Evolutionary conservation across 2,329 filamentous ascomycete species (phyloP), one percentile per base, ranked within the genome.

Genomic region (Botrytis sinoallii): DNA sequence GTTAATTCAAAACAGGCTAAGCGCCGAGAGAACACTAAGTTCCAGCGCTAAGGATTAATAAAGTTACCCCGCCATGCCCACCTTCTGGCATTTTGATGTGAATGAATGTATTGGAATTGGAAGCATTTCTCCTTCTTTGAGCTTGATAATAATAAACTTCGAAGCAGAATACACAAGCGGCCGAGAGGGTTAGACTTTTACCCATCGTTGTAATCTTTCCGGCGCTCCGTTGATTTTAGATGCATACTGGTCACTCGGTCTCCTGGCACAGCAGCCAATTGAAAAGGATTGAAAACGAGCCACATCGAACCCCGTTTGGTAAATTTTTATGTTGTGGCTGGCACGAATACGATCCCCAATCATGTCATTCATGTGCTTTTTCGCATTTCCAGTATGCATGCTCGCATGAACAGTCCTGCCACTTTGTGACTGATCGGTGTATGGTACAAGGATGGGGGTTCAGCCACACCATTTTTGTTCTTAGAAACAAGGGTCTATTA

Each of bases 61-160:
- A 57, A 69, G 66, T 57, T 69, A 57, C 66, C 46, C 48, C 66
- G 66, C 66, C 35, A 42, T 68, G 6, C 48, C 65, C 66, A 57
- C n/a, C 35, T 32, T 46, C 29, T n/a, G 8, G 16, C 42, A 64
- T 64, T 64, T 42, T n/a, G 59, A 40, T 40, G 14, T 40, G 59
- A 63, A 63, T 40, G 59, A 40, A 63, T 14, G 35, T 40, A 40
- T 63, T 63, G 35, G 35, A 59, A 22, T 10, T 35, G 35, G 35
- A 42, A 40, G 42, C 60, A 42, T n/a, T 63, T n/a, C 38, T 63
- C 6, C 38, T n/a, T n/a, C 16, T n/a, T 42, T n/a, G 22, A 35
- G 57, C 25, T 18, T 42, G 35, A 42, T 42, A 40, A 18, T 25
- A 40, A n/a, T 40, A 40, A 38, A 38, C 25, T n/a, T n/a, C 14